phyloP scores from a whole-genome alignment of 805 yeast genomes.

The Starmerella lactis-condensi region DNA sequence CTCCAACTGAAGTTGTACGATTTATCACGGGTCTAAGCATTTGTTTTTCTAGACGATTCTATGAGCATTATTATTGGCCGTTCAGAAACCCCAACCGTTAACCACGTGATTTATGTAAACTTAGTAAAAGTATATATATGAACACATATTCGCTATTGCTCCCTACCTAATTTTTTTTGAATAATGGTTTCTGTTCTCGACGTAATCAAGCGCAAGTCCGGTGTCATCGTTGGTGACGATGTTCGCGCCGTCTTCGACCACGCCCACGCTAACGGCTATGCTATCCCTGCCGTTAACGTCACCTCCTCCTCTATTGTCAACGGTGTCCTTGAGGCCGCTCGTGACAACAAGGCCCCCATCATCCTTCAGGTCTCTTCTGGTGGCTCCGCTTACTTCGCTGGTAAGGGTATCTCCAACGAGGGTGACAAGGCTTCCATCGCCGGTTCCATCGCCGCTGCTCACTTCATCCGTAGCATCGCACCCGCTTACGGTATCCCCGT shows the following conservation, averaged over 20 bases:
- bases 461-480: conserved; percentile 89
- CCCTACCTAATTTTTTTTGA: no score
- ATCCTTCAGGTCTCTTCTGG: conserved; percentile 95
- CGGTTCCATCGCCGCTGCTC: conserved; percentile 95
- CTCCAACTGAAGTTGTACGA: no score
- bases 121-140: not conserved
- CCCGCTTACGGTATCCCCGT: conserved; percentile 95
- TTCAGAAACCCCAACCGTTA: not conserved
- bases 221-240: conserved; percentile 98
- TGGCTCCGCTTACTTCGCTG: conserved; percentile 99
- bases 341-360: conserved; percentile 87
- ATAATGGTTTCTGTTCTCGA: conserved; percentile 31
- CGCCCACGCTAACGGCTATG: conserved; percentile 84
- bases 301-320: conserved; percentile 94
- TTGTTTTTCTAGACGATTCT: no score
- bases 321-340: conserved; percentile 94
- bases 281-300: conserved; percentile 96
- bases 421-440: conserved; percentile 87
- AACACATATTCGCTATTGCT: not conserved
- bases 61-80: no score
- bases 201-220: conserved; percentile 74
- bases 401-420: conserved; percentile 91
- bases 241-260: conserved; percentile 62
- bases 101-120: not conserved
- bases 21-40: no score